Evolutionary conservation across 2,329 filamentous ascomycete species (phyloP).

Genomic region (Aureobasidium sp.): DNA sequence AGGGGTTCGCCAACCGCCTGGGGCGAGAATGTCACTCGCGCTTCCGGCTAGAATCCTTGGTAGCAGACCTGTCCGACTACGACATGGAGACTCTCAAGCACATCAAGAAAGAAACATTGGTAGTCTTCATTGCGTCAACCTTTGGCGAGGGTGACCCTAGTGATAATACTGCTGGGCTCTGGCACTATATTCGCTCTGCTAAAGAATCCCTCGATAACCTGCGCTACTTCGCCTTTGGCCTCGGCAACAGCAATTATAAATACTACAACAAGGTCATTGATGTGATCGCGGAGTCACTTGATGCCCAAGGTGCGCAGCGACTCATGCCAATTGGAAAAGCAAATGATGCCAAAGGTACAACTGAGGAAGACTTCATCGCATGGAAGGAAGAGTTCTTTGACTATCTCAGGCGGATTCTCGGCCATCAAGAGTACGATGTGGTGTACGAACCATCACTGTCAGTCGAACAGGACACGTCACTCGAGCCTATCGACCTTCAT

Average conservation of each 20-base stretch:
- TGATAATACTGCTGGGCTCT: slow-evolving; percentile 43
- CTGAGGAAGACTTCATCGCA: slow-evolving; percentile 35
- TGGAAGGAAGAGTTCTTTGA: slow-evolving; percentile 32
- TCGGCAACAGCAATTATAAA: slow-evolving; percentile 99
- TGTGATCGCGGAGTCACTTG: slow-evolving; percentile 24
- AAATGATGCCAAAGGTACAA: slow-evolving; percentile 33
- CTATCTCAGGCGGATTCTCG: slow-evolving; percentile 24
- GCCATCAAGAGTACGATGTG: slow-evolving; percentile 26
- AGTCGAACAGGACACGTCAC: slow-evolving; percentile 19
- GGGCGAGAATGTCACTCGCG: slow-evolving; percentile 31
- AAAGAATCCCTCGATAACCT: slow-evolving; percentile 18
- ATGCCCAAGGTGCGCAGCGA: slow-evolving; percentile 26
- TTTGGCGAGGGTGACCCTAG: slow-evolving; percentile 24
- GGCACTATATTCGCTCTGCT: slow-evolving; percentile 19
- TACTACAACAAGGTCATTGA: slow-evolving; percentile 37
- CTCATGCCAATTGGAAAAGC: slow-evolving; percentile 28
- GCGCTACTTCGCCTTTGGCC: slow-evolving; percentile 57
- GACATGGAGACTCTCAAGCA: slow-evolving; percentile 22
- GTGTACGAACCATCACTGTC: slow-evolving; percentile 26
- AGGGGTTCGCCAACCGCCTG: slow-evolving; percentile 34
- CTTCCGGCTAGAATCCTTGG: slow-evolving; percentile 34
- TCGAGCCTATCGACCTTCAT: slow-evolving; percentile 21
- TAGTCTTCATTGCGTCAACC: slow-evolving; percentile 21
- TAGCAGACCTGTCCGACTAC: slow-evolving; percentile 41
- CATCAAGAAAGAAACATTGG: slow-evolving; percentile 15